Base-by-base conservation (phyloP, 2,329 filamentous ascomycete species). In the Verticillium nonalfalfae region DNA sequence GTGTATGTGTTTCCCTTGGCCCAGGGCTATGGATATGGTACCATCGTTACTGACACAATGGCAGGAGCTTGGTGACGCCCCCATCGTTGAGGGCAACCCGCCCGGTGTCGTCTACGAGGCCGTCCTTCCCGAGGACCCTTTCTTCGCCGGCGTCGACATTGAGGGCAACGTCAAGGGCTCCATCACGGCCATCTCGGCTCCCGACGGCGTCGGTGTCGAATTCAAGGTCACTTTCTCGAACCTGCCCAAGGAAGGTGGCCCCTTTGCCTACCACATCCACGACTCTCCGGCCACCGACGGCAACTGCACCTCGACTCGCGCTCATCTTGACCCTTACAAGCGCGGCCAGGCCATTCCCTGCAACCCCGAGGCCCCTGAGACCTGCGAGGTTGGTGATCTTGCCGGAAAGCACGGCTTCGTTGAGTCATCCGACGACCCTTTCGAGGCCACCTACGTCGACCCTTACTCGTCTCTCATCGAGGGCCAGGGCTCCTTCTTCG, bases 341-440 rank as follows among this genome's bases (percentile, higher is more conserved):
- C 87, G 88, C 58, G 85, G 85, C 65, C 85, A 91, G 69, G 74
- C 74, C 1, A 78, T 86, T 4, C 68, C 81, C 5, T 94, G 90
- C 75, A 79, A 91, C 69, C 40, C 75, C 11, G 67, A 71, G 10
- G 70, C 76, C 7, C 87, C 87, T 7, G 74, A 83, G 64, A 86
- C 84, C 10, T 95, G 90, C 77, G 85, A 94, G 75, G 85, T 90
- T 11, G 90, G 91, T 66, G 90, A 94, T 72, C 79, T 93, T 61
- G 84, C 85, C 67, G 90, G 90, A 70, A 94, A 94, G 77, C 78
- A 89, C 68, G 89, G 89, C 64, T 79, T 80, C 63, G 82, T 90
- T 68, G 78, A 73, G 33, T 72, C 74, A 34, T 54, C 45, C 40
- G 34, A 54, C 1, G 79, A 81, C 64, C 76, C 80, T 13, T 87